phyloP scores from a whole-genome alignment of 148 eudicot genomes.

The Persicaria maculosa region DNA sequence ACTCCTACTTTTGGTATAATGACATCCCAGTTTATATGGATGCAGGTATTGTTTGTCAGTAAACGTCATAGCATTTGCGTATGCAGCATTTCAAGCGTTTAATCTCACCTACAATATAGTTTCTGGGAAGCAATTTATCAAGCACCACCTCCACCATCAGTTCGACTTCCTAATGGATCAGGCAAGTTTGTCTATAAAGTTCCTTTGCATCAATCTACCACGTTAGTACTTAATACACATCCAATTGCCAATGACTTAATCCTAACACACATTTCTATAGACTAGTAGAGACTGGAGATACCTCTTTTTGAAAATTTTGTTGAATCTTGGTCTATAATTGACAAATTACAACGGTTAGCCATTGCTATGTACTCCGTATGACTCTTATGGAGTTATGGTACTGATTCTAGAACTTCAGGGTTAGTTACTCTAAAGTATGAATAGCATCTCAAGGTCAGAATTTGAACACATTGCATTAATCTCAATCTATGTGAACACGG shows the following conservation, averaged over 20 bases:
- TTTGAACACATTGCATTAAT: not conserved
- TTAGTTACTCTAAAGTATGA: too few relatives aligned
- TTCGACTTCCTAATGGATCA: constrained; percentile 82
- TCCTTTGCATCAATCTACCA: not conserved
- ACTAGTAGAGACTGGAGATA: not conserved
- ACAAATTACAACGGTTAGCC: not conserved
- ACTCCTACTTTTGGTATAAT: not conserved
- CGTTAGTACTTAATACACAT: not conserved
- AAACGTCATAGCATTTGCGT: constrained; percentile 62
- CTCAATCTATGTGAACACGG: too few relatives aligned
- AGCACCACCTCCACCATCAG: constrained; percentile 46
- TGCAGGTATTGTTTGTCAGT: constrained; percentile 74
- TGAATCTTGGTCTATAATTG: not conserved
- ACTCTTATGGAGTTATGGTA: too few relatives aligned
- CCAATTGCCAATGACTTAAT: not conserved
- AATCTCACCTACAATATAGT: constrained; percentile 40
- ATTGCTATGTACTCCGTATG: not conserved
- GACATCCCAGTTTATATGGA: constrained; percentile 10
- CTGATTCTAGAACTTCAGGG: too few relatives aligned
- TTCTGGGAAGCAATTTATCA: constrained; percentile 49
- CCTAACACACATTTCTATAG: not conserved
- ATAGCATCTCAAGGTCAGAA: not conserved
- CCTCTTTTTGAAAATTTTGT: too few relatives aligned
- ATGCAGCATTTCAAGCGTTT: constrained; percentile 63
- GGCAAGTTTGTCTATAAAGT: constrained; percentile 37